These are phyloP conservation scores for Cadophora sp. DNA, from an alignment of 2,329 filamentous ascomycete species.

Conservation along the genomic window DNA sequence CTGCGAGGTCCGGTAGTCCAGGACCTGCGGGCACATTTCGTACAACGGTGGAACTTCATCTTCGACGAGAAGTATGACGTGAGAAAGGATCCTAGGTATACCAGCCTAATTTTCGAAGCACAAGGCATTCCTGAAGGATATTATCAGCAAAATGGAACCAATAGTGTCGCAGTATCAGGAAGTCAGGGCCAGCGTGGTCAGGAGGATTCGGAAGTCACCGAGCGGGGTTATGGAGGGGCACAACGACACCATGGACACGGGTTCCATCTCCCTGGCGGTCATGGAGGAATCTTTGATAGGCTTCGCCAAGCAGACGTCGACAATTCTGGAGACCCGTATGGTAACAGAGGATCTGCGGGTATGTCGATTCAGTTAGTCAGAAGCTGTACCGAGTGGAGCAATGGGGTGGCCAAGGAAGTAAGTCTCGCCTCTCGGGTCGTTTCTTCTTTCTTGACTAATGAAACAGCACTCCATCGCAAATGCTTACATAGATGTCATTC, in stretches of 20 bases:
- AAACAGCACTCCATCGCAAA: constrained; percentile 78
- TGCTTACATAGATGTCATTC: constrained; percentile 78
- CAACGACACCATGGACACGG: constrained; percentile 15
- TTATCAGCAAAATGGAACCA: constrained; percentile 37
- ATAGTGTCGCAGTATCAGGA: constrained; percentile 12
- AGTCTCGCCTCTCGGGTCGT: too few relatives aligned
- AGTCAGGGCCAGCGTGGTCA: constrained; percentile 12
- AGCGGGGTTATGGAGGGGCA: background rate
- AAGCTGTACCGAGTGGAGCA: constrained; percentile 62
- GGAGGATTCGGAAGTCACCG: constrained; percentile 21
- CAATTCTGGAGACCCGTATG: constrained; percentile 3
- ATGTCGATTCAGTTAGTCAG: constrained; percentile 48
- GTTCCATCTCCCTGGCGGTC: constrained; percentile 27
- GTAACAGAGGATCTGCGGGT: constrained; percentile 18
- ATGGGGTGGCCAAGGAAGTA: constrained; percentile 62
- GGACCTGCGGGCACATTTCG: constrained; percentile 79
- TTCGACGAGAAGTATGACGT: constrained; percentile 78
- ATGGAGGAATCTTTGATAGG: constrained; percentile 28
- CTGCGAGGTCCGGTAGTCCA: constrained; percentile 76
- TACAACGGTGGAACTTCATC: constrained; percentile 91
- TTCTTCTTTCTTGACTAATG: background rate
- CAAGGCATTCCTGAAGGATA: constrained; percentile 37
- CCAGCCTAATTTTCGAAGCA: constrained; percentile 28
- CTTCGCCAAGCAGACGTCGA: constrained; percentile 10
- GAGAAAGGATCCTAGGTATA: constrained; percentile 57